Percentiles rank a stretch among this genome's conserved stretches.
These are phyloP conservation scores for Linum usitatissimum DNA, from an alignment of 345 rosid genomes.

Conservation along the genomic window DNA sequence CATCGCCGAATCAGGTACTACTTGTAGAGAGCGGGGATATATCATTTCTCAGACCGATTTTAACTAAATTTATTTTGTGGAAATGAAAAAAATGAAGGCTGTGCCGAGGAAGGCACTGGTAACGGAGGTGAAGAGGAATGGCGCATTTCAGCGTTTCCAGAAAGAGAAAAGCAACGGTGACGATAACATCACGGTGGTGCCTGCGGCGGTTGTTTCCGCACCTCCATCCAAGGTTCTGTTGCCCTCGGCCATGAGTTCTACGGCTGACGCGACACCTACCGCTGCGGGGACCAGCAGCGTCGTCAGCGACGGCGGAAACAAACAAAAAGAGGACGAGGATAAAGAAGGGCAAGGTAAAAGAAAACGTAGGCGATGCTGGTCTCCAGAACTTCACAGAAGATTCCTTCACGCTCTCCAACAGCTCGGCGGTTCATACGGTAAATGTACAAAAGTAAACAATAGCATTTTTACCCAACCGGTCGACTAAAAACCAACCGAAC, in stretches of 20 bases:
- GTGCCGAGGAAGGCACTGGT: slow-evolving; percentile 38
- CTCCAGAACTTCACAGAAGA: slow-evolving; percentile 18
- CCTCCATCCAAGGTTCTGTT: slow-evolving; percentile 13
- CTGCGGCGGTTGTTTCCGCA: slow-evolving; percentile 13
- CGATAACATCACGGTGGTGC: slow-evolving; percentile 5
- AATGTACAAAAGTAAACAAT: background rate
- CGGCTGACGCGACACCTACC: slow-evolving; percentile 16
- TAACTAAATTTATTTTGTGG: slow-evolving; percentile 4
- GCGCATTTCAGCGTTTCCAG: slow-evolving; percentile 75
- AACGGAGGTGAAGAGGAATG: slow-evolving; percentile 55
- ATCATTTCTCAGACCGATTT: background rate
- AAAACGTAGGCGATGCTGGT: slow-evolving; percentile 22
- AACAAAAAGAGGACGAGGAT: slow-evolving; percentile 29
- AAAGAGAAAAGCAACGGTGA: slow-evolving; percentile 31
- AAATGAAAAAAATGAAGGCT: background rate
- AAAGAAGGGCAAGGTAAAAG: slow-evolving; percentile 25
- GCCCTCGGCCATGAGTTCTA: slow-evolving; percentile 41
- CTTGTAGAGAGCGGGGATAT: background rate
- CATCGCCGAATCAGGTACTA: slow-evolving; percentile 27
- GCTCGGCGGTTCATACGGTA: slow-evolving; percentile 24
- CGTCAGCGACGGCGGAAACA: slow-evolving; percentile 10
- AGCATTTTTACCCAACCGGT: background rate
- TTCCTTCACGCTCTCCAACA: slow-evolving; percentile 17
- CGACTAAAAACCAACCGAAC: background rate
- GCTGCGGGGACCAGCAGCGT: slow-evolving; percentile 10